Base-by-base conservation (phyloP, 805 yeast genomes). In the Candida insectalens region DNA sequence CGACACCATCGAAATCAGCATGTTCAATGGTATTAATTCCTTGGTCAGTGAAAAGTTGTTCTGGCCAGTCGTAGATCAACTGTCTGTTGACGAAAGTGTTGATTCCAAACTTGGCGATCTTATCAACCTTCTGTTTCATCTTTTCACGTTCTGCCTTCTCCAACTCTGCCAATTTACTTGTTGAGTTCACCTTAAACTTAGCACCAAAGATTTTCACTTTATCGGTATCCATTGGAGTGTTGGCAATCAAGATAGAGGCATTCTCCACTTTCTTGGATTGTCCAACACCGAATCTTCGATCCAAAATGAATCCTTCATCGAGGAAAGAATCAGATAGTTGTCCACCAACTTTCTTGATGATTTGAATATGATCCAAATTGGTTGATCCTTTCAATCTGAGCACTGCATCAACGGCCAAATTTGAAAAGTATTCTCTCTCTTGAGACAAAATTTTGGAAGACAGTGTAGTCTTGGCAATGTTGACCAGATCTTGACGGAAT, bases 131-230 rank as follows among this genome's bases (percentile, higher is more conserved):
- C 36, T 57, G 64, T 60, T 76, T 82, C 97, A 92, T 89, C 66
- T 89, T 92, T 38, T 75, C 81, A 61, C 80, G 82, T 65, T 92
- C 98, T 4, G 73, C 72, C 20, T 65, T 74, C 27, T 68, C 72
- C 38, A 78, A 60, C 29, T 72, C 85, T 25, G 72, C 73, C 46
- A 92, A 71, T 57, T 92, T 92, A 40, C 89, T 72, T 6, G 97
- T 92, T 16, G 95, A 77, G 58, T 89, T 96, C 30, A 92, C 97
- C 60, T 87, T 84, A 64, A 92, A 88, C 58, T 92, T 88, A 39
- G 98, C 96, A 42, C 98, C 98, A 60, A 92, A 92, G 36, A 92
- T 78, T 61, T 92, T 92, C 40, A 92, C 96, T 59, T 92, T 92
- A 55, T 92, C 98, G 6, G 98, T 92, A 55, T 92, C 98, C 77